Evolutionary conservation across 257 asterid genomes (phyloP).

Genomic region (Gynochthodes officinalis): DNA sequence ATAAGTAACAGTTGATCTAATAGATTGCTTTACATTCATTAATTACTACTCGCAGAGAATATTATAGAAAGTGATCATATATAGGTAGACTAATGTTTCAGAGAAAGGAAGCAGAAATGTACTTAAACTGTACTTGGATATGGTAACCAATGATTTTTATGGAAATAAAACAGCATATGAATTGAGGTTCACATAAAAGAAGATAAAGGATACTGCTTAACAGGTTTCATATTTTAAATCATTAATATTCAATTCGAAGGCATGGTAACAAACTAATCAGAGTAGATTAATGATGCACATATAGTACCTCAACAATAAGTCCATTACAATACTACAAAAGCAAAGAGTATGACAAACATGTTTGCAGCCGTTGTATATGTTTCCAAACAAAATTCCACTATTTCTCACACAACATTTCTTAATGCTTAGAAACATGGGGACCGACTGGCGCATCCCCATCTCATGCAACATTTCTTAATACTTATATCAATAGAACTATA

Average conservation of each 20-base stretch:
- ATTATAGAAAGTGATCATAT: no score
- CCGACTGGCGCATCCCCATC: no score
- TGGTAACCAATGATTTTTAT: not conserved
- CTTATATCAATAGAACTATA: no score
- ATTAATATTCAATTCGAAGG: not conserved
- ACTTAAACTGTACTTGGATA: not conserved
- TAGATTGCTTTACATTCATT: no score
- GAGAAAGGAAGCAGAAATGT: not conserved
- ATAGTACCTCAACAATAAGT: no score
- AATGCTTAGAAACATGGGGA: no score
- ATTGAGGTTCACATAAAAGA: not conserved
- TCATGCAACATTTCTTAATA: no score
- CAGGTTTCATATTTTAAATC: not conserved
- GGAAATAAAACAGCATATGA: not conserved
- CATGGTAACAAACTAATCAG: not conserved
- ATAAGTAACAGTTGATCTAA: no score
- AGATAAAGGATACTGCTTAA: not conserved
- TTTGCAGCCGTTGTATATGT: not conserved
- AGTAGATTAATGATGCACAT: not conserved
- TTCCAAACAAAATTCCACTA: not conserved
- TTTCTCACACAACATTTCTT: not conserved
- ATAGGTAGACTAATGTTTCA: not conserved
- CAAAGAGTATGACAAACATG: not conserved
- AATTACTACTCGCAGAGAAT: no score
- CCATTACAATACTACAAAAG: not conserved